A percentile compares a stretch with the other conserved stretches of the same genome.
Evolutionary conservation across 2,329 filamentous ascomycete species (phyloP).

Genomic region (Didymella pinodella): DNA sequence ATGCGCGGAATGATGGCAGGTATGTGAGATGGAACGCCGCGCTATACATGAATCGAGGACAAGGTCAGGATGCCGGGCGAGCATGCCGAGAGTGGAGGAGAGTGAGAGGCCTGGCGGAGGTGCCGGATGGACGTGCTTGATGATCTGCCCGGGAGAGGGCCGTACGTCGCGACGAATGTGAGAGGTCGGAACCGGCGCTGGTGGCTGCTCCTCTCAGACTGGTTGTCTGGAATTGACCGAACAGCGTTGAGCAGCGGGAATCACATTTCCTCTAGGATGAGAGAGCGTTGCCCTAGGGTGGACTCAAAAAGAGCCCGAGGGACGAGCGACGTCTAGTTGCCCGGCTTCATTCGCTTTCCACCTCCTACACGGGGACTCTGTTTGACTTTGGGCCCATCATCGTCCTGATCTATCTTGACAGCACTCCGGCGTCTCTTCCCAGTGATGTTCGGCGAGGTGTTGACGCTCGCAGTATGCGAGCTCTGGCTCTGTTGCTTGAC

Average conservation of each 20-base stretch:
- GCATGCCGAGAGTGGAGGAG: not conserved
- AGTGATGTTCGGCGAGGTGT: slow-evolving; percentile 68
- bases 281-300: not conserved
- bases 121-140: not conserved
- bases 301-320: not conserved
- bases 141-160: not conserved
- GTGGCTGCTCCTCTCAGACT: not conserved
- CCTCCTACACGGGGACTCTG: slow-evolving; percentile 56
- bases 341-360: slow-evolving; percentile 48
- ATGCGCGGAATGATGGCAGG: slow-evolving; percentile 6
- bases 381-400: slow-evolving; percentile 57
- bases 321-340: slow-evolving; percentile 24
- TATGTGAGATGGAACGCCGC: slow-evolving; percentile 18
- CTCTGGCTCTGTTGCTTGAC: slow-evolving; percentile 65
- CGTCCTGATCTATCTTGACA: slow-evolving; percentile 67
- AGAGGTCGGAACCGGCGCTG: not conserved
- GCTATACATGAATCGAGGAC: slow-evolving; percentile 19
- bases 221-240: not conserved
- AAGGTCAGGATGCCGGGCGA: slow-evolving; percentile 2
- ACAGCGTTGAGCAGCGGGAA: not conserved
- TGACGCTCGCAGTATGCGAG: slow-evolving; percentile 63
- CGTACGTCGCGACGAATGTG: not conserved
- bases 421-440: slow-evolving; percentile 68
- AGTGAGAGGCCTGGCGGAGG: not conserved
- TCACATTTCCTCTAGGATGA: not conserved